Percentiles rank a stretch among this genome's conserved stretches.
phyloP scores from a whole-genome alignment of 78 protist genomes.

The Dictyostelium firmibasis region DNA sequence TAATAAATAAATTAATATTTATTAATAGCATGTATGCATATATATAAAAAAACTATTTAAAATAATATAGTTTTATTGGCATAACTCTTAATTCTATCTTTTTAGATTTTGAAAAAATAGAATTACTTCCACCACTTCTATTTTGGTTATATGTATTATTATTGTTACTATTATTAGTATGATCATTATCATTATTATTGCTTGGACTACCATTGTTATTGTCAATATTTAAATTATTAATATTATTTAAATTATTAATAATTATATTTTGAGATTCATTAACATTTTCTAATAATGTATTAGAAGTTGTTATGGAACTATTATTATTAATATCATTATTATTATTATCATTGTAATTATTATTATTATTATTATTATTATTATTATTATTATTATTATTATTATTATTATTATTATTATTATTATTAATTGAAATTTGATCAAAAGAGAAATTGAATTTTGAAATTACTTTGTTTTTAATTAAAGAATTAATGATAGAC shows the following conservation, averaged over 20 bases:
- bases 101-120: neutral
- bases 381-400: constrained; percentile 4
- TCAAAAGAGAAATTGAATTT: constrained; percentile 32
- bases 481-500: neutral
- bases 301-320: neutral
- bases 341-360: neutral
- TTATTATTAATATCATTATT: neutral
- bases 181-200: neutral
- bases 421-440: neutral
- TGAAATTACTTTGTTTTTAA: constrained; percentile 18
- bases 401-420: constrained; percentile 1
- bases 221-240: neutral
- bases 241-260: no score
- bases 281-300: neutral
- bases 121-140: neutral
- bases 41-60: neutral
- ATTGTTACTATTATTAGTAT: no score
- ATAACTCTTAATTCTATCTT: neutral
- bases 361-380: neutral
- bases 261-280: neutral
- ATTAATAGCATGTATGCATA: no score
- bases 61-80: constrained; percentile 32
- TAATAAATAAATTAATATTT: no score
- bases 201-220: neutral
- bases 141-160: neutral